Evolutionary conservation across 306 rosid genomes (phyloP).

Genomic region (Vigna angularis): DNA sequence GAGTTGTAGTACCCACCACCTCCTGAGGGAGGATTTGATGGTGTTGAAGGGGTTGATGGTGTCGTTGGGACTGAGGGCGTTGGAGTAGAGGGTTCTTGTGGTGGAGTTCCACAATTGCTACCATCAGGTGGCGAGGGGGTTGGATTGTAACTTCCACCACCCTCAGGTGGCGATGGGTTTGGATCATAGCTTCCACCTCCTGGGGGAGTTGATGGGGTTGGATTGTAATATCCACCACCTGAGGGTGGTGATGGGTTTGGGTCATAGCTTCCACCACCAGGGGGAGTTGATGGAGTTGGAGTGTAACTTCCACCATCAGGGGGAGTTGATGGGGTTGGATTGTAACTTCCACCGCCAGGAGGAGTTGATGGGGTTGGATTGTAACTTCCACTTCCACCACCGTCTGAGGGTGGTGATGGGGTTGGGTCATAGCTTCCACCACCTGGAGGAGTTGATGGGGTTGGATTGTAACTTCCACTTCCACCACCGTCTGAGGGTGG

Average conservation of each 20-base stretch:
- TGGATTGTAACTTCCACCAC: constrained; percentile 40
- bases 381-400: constrained; percentile 29
- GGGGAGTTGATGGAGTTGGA: constrained; percentile 42
- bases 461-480: constrained; percentile 53
- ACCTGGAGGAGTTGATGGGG: constrained; percentile 61
- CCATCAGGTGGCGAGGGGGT: constrained; percentile 39
- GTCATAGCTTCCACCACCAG: constrained; percentile 49
- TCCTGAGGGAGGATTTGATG: constrained; percentile 60
- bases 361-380: constrained; percentile 70
- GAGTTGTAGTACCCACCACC: constrained; percentile 58
- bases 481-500: constrained; percentile 49
- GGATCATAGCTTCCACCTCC: constrained; percentile 54
- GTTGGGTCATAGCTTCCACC: not conserved
- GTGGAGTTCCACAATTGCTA: constrained; percentile 56
- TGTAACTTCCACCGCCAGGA: constrained; percentile 40
- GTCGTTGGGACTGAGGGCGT: constrained; percentile 49
- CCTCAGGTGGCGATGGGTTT: constrained; percentile 58
- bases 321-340: constrained; percentile 54
- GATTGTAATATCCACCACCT: constrained; percentile 36
- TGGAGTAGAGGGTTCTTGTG: constrained; percentile 36
- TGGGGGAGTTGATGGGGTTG: constrained; percentile 47
- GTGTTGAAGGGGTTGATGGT: constrained; percentile 56
- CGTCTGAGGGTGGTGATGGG: too few species aligned
- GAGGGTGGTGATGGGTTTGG: constrained; percentile 67
- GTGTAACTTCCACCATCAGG: constrained; percentile 42